Percentiles rank a stretch among this genome's conserved stretches.
Evolutionary conservation across 2,329 filamentous ascomycete species (phyloP).

Genomic region (Byssothecium circinans): DNA sequence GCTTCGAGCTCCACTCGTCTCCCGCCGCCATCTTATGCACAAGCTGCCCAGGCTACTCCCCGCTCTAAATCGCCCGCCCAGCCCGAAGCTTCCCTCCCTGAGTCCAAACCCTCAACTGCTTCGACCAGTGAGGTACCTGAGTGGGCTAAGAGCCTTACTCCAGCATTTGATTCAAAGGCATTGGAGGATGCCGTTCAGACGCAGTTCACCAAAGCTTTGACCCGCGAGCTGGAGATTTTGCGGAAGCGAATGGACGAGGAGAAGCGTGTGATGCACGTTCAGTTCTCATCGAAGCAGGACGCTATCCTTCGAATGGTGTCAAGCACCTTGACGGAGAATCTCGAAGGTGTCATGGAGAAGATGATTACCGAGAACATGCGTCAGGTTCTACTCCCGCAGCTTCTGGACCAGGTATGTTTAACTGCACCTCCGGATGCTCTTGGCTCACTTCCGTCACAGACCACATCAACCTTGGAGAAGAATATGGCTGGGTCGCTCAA

Average conservation of each 20-base stretch:
- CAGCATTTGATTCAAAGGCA: constrained; percentile 55
- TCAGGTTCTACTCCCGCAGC: constrained; percentile 71
- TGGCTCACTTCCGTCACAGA: constrained; percentile 51
- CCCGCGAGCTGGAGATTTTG: constrained; percentile 56
- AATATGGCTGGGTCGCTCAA: constrained; percentile 70
- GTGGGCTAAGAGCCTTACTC: constrained; percentile 38
- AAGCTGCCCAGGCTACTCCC: constrained; percentile 41
- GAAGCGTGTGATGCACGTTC: constrained; percentile 63
- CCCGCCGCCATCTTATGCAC: constrained; percentile 45
- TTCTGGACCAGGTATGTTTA: constrained; percentile 43
- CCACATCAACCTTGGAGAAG: constrained; percentile 69
- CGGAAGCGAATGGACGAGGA: constrained; percentile 70
- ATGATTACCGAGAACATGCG: constrained; percentile 78
- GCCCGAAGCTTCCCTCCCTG: constrained; percentile 13
- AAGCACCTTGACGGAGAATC: constrained; percentile 68
- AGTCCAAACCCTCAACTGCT: constrained; percentile 13
- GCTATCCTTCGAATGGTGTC: constrained; percentile 69
- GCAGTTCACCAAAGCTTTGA: constrained; percentile 50
- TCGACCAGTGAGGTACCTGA: constrained; percentile 35
- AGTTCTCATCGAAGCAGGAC: constrained; percentile 67
- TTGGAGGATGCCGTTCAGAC: constrained; percentile 51
- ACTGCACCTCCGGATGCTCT: constrained; percentile 38
- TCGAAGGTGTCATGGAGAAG: constrained; percentile 73
- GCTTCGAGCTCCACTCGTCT: constrained; percentile 28
- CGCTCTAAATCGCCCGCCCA: constrained; percentile 35